Evolutionary conservation across 805 yeast genomes (phyloP), one percentile per base, ranked within the genome.

Genomic region (Tetrapisispora phaffii): DNA sequence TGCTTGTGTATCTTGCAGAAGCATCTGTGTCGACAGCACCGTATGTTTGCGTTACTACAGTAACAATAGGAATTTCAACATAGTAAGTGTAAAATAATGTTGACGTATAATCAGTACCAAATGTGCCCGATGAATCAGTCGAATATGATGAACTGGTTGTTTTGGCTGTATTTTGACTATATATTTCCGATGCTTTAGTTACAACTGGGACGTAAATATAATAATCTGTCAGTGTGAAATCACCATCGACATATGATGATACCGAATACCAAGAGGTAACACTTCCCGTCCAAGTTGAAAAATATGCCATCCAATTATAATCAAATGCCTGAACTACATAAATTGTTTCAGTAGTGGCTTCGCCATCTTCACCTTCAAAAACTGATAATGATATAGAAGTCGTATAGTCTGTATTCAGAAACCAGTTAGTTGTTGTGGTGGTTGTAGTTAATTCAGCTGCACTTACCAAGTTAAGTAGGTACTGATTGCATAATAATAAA

Each of bases 341-440:
- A 17, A 38, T 33, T 12, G 36, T 37, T 37, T 37, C 38, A 22
- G 45, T 43, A 4, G 45, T 37, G 4, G 20, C 17, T 17, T n/a
- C 15, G 13, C 35, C 39, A 38, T 43, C 45, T 10, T 13, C 16
- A 20, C 48, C 48, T 32, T 38, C 33, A 23, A 21, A 20, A 2
- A 19, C 17, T 3, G 39, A 23, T 21, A 36, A 6, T 15, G 20
- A 16, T 2, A n/a, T 22, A 2, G 39, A 22, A 2, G 39, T 36
- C 23, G 29, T 10, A 23, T 36, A 36, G 13, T 36, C 39, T 15
- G 21, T 16, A 23, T 36, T 29, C 13, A 36, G n/a, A 23, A 36
- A 36, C 39, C 39, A 36, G 13, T 36, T n/a, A 6, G 39, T 36
- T 4, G 39, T 36, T 3, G 39, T 36, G 2, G 39, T 36, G 6